Evolutionary conservation across 2,329 filamentous ascomycete genomes (phyloP).

Genomic region (Epichloe sibirici): DNA sequence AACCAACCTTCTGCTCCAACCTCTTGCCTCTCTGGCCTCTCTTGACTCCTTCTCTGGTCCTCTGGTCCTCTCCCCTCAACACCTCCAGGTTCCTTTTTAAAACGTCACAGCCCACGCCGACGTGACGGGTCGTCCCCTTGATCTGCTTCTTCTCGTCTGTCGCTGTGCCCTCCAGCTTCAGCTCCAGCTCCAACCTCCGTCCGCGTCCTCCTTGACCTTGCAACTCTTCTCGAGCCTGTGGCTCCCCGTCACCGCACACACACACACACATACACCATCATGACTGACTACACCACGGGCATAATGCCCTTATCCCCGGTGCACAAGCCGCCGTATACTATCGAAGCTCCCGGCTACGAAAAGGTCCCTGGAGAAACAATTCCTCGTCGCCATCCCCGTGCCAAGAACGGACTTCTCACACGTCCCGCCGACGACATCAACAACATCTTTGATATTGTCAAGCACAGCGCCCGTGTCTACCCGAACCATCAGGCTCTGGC

Average conservation of each 20-base stretch:
- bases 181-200: neutral
- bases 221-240: neutral
- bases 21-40: neutral
- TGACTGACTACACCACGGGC: slow-evolving; percentile 26
- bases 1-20: neutral
- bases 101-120: neutral
- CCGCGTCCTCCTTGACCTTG: neutral
- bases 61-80: neutral
- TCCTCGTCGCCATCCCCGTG: slow-evolving; percentile 60
- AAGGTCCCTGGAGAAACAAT: slow-evolving; percentile 72
- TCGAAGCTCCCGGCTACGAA: slow-evolving; percentile 56
- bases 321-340: slow-evolving; percentile 61
- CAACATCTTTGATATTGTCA: slow-evolving; percentile 71
- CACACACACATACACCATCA: neutral
- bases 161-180: neutral
- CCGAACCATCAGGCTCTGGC: slow-evolving; percentile 55
- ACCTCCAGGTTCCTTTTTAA: neutral
- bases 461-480: slow-evolving; percentile 51
- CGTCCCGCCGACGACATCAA: slow-evolving; percentile 56
- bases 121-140: neutral
- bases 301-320: slow-evolving; percentile 43
- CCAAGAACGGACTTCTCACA: slow-evolving; percentile 57
- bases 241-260: neutral
- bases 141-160: neutral
- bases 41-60: neutral